Evolutionary conservation across 257 asterid genomes (phyloP).

Genomic region (Plantago major): DNA sequence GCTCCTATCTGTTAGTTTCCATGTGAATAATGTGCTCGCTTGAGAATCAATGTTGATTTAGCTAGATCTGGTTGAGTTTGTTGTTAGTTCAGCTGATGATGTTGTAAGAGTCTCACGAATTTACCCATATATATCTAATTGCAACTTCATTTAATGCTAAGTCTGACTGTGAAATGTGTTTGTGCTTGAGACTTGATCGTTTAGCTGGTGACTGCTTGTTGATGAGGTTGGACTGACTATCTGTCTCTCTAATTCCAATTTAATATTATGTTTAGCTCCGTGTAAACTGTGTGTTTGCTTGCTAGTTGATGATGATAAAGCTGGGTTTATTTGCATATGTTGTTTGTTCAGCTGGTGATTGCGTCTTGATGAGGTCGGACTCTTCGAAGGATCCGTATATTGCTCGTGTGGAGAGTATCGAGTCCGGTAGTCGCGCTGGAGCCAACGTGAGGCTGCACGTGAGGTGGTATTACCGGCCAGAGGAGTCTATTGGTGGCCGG

Average conservation of each 20-base stretch:
- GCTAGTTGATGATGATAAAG: too few relatives aligned
- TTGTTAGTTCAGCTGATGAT: conserved; percentile 59
- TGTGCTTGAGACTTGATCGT: background rate
- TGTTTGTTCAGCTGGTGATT: conserved; percentile 65
- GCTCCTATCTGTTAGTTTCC: background rate
- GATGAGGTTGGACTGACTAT: background rate
- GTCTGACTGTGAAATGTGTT: background rate
- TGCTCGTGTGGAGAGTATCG: conserved; percentile 81
- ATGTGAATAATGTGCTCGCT: conserved; percentile 12
- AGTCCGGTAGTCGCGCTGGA: conserved; percentile 72
- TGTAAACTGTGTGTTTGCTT: conserved; percentile 14
- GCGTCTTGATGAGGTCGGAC: conserved; percentile 82
- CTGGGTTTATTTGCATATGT: background rate
- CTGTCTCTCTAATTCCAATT: background rate
- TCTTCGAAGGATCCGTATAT: conserved; percentile 83
- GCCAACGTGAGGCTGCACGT: conserved; percentile 64
- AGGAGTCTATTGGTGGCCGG: conserved; percentile 93
- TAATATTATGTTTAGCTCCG: too few relatives aligned
- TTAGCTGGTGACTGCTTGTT: too few relatives aligned
- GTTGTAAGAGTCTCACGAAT: conserved; percentile 63
- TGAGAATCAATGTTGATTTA: too few relatives aligned
- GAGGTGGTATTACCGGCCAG: conserved; percentile 97
- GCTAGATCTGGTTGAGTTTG: too few relatives aligned
- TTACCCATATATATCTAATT: conserved; percentile 3
- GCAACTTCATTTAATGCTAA: conserved; percentile 25